These are phyloP conservation scores for Iberis pinnata DNA, from an alignment of 345 rosid genomes.

Conservation along the genomic window DNA sequence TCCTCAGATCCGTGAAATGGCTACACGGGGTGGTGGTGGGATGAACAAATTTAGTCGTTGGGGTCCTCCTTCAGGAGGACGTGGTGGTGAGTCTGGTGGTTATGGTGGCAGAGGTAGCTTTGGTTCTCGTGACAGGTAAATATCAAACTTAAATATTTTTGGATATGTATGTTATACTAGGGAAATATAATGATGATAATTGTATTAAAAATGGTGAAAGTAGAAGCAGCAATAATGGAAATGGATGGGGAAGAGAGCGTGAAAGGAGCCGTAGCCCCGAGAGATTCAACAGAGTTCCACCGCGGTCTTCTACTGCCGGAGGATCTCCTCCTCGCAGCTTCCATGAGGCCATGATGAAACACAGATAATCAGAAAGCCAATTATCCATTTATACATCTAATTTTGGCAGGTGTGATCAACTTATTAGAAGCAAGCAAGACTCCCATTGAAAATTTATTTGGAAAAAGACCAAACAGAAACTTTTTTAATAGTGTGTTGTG, in stretches of 20 bases:
- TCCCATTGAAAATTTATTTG: too few relatives aligned
- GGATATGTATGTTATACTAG: too few relatives aligned
- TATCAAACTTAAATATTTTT: not conserved
- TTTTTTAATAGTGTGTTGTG: not conserved
- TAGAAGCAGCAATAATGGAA: conserved; percentile 37
- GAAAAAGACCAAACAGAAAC: too few relatives aligned
- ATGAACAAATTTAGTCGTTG: conserved; percentile 67
- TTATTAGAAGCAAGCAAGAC: too few relatives aligned
- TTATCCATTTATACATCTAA: too few relatives aligned
- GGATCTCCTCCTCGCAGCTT: conserved; percentile 56
- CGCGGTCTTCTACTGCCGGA: conserved; percentile 27
- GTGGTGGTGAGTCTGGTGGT: conserved; percentile 38
- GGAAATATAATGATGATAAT: too few relatives aligned
- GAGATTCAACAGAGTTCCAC: conserved; percentile 34
- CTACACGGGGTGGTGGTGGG: conserved; percentile 72
- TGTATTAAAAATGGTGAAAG: conserved; percentile 6
- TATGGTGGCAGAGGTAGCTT: conserved; percentile 50
- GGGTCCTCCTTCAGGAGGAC: conserved; percentile 58
- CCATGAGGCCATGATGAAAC: conserved; percentile 57
- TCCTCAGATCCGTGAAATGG: conserved; percentile 76
- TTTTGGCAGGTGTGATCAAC: too few relatives aligned
- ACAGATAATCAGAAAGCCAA: conserved; percentile 1
- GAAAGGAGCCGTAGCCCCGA: conserved; percentile 60
- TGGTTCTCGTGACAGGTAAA: conserved; percentile 66
- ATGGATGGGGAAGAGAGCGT: conserved; percentile 40